A percentile compares a stretch with the other conserved stretches of the same genome.
These are phyloP conservation scores for Tulasnella sp. DNA, from an alignment of 768 basidiomycete species.

Conservation along the genomic window DNA sequence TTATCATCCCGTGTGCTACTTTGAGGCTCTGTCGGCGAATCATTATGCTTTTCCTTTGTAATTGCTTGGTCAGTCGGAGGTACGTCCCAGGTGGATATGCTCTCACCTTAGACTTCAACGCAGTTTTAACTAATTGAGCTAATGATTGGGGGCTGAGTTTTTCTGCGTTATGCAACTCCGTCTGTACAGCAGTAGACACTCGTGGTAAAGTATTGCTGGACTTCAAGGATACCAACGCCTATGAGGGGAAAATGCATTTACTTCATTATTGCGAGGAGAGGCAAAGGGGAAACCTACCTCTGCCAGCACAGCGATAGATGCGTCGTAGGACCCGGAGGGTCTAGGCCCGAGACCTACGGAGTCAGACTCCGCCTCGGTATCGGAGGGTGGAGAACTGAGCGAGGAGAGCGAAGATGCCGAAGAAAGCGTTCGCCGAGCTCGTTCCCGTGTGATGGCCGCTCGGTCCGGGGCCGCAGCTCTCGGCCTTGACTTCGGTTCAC, in stretches of 20 bases:
- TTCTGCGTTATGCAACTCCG: neutral
- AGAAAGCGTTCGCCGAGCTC: neutral
- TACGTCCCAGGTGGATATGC: too few species aligned
- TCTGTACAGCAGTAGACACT: neutral
- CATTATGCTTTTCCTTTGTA: neutral
- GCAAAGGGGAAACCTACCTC: neutral
- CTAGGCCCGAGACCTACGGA: neutral
- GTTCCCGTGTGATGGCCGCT: neutral
- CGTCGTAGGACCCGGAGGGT: neutral
- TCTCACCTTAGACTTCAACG: neutral
- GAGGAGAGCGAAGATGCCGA: slow-evolving; percentile 11
- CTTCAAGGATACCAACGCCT: slow-evolving; percentile 2
- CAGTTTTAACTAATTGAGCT: neutral
- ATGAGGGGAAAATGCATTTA: too few species aligned
- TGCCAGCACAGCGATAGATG: neutral
- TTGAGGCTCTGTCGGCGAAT: neutral
- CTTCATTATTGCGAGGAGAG: neutral
- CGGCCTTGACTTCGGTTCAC: too few species aligned
- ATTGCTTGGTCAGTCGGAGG: too few species aligned
- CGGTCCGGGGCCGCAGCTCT: neutral
- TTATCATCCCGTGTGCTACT: neutral
- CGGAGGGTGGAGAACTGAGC: slow-evolving; percentile 3
- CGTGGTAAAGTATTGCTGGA: neutral
- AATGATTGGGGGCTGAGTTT: neutral
- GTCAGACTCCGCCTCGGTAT: neutral